Evolutionary conservation across 805 yeast genomes (phyloP).

Genomic region (Candida patagonica): DNA sequence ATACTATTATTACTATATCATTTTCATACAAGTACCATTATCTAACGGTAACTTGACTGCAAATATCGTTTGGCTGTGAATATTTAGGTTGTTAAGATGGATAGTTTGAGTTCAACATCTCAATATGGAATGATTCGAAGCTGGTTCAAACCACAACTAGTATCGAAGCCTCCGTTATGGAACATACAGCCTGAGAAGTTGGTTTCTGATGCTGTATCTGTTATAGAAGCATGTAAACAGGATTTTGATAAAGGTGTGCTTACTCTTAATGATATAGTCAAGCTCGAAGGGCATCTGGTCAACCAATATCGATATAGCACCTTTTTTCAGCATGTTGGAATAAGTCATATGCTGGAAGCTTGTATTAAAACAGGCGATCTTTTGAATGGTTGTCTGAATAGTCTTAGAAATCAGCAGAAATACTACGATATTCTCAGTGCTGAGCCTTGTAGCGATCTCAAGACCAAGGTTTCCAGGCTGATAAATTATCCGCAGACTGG

Average conservation of each 20-base stretch:
- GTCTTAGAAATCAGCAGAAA: neutral
- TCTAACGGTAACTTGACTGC: too few relatives aligned
- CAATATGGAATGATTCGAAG: neutral
- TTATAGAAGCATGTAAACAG: neutral
- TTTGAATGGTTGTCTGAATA: neutral
- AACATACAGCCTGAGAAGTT: neutral
- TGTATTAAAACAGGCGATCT: neutral
- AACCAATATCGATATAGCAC: neutral
- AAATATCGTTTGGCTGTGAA: too few relatives aligned
- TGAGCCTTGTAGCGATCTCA: neutral
- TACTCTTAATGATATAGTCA: neutral
- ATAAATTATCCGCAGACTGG: neutral
- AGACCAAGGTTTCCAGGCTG: neutral
- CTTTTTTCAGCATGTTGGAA: neutral
- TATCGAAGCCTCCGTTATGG: neutral
- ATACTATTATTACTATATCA: too few relatives aligned
- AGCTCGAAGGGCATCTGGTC: neutral
- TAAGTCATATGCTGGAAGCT: neutral
- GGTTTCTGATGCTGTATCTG: neutral
- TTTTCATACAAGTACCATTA: too few relatives aligned
- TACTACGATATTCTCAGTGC: neutral
- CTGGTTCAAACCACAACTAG: neutral
- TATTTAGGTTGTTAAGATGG: too few relatives aligned
- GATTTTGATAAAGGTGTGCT: neutral
- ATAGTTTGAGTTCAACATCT: too few relatives aligned